Evolutionary conservation across 805 yeast genomes (phyloP).

Genomic region (Candida xiaguanensis): DNA sequence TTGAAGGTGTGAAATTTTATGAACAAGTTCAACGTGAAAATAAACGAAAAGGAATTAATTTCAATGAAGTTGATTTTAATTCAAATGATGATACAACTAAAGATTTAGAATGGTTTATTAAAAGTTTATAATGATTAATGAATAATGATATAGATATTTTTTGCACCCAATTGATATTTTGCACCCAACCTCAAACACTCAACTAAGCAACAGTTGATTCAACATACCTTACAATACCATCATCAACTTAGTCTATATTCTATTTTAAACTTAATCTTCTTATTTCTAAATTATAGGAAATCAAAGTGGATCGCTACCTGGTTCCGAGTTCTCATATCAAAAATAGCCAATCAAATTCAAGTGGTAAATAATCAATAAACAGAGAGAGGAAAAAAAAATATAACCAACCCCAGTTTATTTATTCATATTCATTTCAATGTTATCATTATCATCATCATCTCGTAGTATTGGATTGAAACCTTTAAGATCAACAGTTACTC

Average conservation of each 20-base stretch:
- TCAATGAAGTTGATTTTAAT: not conserved
- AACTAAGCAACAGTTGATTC: too few relatives aligned
- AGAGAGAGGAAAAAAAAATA: not conserved
- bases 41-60: not conserved
- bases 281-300: too few relatives aligned
- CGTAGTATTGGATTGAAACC: not conserved
- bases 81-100: not conserved
- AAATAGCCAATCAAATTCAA: conserved; percentile 7
- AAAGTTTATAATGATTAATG: not conserved
- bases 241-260: too few relatives aligned
- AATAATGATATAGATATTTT: too few relatives aligned
- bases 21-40: conserved; percentile 1
- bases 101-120: conserved; percentile 1
- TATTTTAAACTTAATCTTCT: too few relatives aligned
- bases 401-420: conserved; percentile 6
- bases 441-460: conserved; percentile 5
- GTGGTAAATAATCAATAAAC: conserved; percentile 6
- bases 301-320: too few relatives aligned
- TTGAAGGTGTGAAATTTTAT: not conserved
- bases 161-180: too few relatives aligned
- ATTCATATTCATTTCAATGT: too few relatives aligned
- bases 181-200: too few relatives aligned
- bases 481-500: conserved; percentile 6
- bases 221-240: too few relatives aligned
- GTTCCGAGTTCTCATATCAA: too few relatives aligned